Conservation (phyloP, 2,329 filamentous ascomycete species). For the Biscogniauxia marginata region DNA sequence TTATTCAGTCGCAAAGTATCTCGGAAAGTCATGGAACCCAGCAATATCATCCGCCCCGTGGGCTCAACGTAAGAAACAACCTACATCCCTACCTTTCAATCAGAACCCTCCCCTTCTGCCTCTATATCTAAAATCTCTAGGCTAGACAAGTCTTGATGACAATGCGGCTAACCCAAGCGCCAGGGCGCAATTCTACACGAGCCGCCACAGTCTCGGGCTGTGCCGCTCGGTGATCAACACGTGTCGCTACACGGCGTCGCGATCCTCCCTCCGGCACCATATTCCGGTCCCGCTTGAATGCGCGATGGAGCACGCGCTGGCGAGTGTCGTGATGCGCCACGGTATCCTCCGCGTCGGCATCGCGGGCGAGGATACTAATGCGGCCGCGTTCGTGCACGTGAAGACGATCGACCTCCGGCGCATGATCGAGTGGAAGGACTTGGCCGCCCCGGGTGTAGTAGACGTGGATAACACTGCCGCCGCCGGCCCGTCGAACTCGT, state of each 20-base stretch:
- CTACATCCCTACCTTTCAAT: not conserved
- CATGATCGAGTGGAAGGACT: conserved; percentile 39
- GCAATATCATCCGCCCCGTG: conserved; percentile 13
- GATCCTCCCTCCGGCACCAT: conserved; percentile 7
- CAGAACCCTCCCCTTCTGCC: not conserved
- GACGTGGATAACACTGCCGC: conserved; percentile 16
- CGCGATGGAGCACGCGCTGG: conserved; percentile 39
- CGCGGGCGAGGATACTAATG: conserved; percentile 40
- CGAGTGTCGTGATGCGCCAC: conserved; percentile 41
- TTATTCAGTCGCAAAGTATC: not conserved
- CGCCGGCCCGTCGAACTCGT: not conserved
- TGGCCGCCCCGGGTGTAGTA: conserved; percentile 29
- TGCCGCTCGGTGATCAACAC: conserved; percentile 47
- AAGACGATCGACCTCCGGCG: conserved; percentile 41
- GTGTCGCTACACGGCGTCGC: conserved; percentile 39
- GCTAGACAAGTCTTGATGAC: not conserved
- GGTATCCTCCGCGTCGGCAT: conserved; percentile 51
- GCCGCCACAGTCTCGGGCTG: conserved; percentile 46
- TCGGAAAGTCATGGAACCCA: not conserved
- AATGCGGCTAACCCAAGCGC: not conserved
- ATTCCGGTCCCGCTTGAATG: conserved; percentile 13
- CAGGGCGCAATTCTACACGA: conserved; percentile 31
- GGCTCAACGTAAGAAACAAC: conserved; percentile 16
- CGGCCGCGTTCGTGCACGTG: conserved; percentile 44
- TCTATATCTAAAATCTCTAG: no score